phyloP scores from a whole-genome alignment of 768 basidiomycete genomes.

The Amanita fuliginea region DNA sequence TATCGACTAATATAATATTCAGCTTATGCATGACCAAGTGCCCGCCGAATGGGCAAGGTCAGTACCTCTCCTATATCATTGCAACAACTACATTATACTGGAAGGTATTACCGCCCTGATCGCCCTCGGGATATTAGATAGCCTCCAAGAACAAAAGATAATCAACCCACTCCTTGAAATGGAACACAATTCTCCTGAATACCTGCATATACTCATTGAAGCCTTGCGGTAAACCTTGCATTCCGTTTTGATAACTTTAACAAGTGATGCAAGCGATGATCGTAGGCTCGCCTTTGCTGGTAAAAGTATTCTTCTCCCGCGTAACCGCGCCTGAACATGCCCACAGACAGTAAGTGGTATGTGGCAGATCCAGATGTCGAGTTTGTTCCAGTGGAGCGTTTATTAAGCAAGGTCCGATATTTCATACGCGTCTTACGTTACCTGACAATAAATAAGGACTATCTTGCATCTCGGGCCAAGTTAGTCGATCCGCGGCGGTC shows the following conservation, averaged over 20 bases:
- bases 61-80: neutral
- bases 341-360: slow-evolving; percentile 74
- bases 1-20: neutral
- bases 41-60: slow-evolving; percentile 94
- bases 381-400: slow-evolving; percentile 67
- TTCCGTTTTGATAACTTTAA: neutral
- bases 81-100: neutral
- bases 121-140: slow-evolving; percentile 88
- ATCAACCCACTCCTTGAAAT: slow-evolving; percentile 61
- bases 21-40: slow-evolving; percentile 39
- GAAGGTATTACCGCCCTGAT: slow-evolving; percentile 83
- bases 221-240: slow-evolving; percentile 50
- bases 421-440: neutral
- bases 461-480: slow-evolving; percentile 68
- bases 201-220: slow-evolving; percentile 82
- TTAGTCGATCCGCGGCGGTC: slow-evolving; percentile 65
- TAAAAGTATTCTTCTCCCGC: slow-evolving; percentile 18
- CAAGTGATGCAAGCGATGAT: slow-evolving; percentile 2
- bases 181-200: slow-evolving; percentile 87
- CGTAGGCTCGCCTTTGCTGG: slow-evolving; percentile 63
- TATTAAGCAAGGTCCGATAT: slow-evolving; percentile 66
- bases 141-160: slow-evolving; percentile 64
- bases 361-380: slow-evolving; percentile 83
- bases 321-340: neutral
- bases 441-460: slow-evolving; percentile 41